phyloP scores from a whole-genome alignment of 2,329 filamentous ascomycete genomes.

The Penicillium sp. region DNA sequence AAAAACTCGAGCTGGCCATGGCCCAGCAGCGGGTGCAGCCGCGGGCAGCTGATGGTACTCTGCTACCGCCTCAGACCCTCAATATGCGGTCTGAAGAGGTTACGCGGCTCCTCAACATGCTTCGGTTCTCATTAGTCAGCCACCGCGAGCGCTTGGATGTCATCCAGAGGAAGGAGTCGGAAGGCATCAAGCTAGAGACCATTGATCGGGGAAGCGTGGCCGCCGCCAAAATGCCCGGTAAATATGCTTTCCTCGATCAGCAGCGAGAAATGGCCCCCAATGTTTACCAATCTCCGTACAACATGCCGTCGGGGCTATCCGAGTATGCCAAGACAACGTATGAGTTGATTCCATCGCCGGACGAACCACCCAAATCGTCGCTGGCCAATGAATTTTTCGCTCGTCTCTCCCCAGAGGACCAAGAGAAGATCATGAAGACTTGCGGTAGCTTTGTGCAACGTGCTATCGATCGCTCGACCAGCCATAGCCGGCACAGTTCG shows the following conservation, averaged over 20 bases:
- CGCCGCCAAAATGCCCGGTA: constrained; percentile 35
- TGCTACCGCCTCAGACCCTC: constrained; percentile 40
- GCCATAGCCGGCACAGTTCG: constrained; percentile 38
- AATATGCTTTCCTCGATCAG: constrained; percentile 42
- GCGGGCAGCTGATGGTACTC: constrained; percentile 38
- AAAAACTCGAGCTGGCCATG: constrained; percentile 46
- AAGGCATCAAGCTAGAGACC: constrained; percentile 33
- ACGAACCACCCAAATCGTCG: constrained; percentile 39
- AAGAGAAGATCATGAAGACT: constrained; percentile 45
- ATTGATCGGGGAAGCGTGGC: constrained; percentile 32
- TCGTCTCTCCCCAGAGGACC: constrained; percentile 38
- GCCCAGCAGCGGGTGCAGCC: constrained; percentile 45
- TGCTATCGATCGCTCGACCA: constrained; percentile 37
- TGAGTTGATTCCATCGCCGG: constrained; percentile 34
- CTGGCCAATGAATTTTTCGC: constrained; percentile 45
- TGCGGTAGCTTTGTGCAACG: constrained; percentile 44
- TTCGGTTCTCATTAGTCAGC: constrained; percentile 44
- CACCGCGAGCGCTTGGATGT: constrained; percentile 41
- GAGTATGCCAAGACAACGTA: constrained; percentile 43
- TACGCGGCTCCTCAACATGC: constrained; percentile 43
- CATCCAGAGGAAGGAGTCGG: constrained; percentile 40
- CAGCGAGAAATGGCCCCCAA: constrained; percentile 38
- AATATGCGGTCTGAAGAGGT: constrained; percentile 48
- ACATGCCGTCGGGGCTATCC: constrained; percentile 44
- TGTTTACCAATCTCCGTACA: constrained; percentile 46